These are phyloP conservation scores for Zea luxurians DNA, from an alignment of 176 grass and related monocot species.

Conservation along the genomic window DNA sequence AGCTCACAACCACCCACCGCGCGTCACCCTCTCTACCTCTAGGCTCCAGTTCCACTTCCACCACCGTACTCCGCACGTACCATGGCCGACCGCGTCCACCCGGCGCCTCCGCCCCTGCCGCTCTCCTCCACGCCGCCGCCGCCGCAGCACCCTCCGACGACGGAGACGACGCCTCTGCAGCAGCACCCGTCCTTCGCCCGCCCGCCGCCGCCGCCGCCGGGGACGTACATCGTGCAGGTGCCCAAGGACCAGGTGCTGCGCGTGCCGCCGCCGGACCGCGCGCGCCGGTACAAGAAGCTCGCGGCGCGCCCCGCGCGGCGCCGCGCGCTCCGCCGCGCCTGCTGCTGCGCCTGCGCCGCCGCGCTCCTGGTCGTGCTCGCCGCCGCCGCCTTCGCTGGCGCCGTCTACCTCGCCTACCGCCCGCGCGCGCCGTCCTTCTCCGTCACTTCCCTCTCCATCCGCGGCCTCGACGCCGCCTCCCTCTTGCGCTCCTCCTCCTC, in stretches of 20 bases:
- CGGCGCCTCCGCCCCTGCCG: neutral
- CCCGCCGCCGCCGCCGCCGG: neutral
- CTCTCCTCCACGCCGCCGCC: neutral
- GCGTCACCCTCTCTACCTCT: neutral
- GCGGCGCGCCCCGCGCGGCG: conserved; percentile 42
- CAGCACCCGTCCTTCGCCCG: conserved; percentile 24
- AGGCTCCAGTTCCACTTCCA: neutral
- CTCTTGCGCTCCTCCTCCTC: conserved; percentile 17
- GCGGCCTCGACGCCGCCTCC: conserved; percentile 36
- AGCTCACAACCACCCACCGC: neutral
- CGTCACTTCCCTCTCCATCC: conserved; percentile 54
- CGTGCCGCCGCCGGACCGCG: conserved; percentile 62
- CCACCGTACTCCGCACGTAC: too few species aligned
- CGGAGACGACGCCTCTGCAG: conserved; percentile 26
- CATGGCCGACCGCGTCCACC: conserved; percentile 58
- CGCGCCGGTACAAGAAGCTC: conserved; percentile 48
- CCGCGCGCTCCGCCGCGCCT: conserved; percentile 35
- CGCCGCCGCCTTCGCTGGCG: conserved; percentile 18
- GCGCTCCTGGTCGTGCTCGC: neutral
- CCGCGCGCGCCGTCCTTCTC: conserved; percentile 68
- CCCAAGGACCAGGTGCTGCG: conserved; percentile 86
- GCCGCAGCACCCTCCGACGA: neutral
- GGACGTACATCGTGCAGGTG: conserved; percentile 68
- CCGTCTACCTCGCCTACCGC: conserved; percentile 59
- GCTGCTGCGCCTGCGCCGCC: conserved; percentile 28